Evolutionary conservation across 495 filamentous ascomycete species (phyloP).

Genomic region (Collariella sp.): DNA sequence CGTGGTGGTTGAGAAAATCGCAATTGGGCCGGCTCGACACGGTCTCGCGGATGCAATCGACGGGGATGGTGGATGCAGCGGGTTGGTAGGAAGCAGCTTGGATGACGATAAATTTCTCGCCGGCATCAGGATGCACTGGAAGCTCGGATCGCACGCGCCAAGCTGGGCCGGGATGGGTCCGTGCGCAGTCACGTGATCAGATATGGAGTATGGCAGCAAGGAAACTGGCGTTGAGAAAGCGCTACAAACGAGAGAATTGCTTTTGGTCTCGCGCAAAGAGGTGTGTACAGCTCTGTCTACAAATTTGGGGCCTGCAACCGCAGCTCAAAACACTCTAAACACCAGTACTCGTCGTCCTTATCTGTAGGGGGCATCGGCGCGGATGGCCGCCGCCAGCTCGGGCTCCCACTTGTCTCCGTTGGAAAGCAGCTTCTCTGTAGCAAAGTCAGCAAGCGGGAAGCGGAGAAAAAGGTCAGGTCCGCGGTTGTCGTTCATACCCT

Average conservation of each 20-base stretch:
- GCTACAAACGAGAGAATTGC: background rate
- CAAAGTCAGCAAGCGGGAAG: constrained; percentile 8
- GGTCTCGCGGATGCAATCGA: background rate
- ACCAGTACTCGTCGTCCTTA: constrained; percentile 32
- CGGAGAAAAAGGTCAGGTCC: too few relatives aligned
- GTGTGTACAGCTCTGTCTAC: constrained; percentile 31
- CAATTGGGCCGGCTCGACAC: constrained; percentile 6
- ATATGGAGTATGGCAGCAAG: background rate
- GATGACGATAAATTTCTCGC: constrained; percentile 42
- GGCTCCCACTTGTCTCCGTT: constrained; percentile 99
- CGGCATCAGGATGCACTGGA: constrained; percentile 13
- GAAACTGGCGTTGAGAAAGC: background rate
- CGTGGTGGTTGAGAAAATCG: constrained; percentile 10
- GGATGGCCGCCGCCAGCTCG: constrained; percentile 82
- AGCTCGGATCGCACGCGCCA: constrained; percentile 11
- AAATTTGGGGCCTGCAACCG: constrained; percentile 6
- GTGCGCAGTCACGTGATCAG: constrained; percentile 17
- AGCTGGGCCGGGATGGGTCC: constrained; percentile 1
- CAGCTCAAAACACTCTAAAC: constrained; percentile 1
- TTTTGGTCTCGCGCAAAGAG: background rate
- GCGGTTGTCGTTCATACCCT: constrained; percentile 49
- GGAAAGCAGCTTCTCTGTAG: constrained; percentile 58
- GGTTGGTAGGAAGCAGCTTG: constrained; percentile 5
- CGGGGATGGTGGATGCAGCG: constrained; percentile 13
- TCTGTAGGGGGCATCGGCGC: constrained; percentile 83